Evolutionary conservation across 2,329 filamentous ascomycete species (phyloP), one percentile per base, ranked within the genome.

Genomic region (Arthrocladium fulminans): DNA sequence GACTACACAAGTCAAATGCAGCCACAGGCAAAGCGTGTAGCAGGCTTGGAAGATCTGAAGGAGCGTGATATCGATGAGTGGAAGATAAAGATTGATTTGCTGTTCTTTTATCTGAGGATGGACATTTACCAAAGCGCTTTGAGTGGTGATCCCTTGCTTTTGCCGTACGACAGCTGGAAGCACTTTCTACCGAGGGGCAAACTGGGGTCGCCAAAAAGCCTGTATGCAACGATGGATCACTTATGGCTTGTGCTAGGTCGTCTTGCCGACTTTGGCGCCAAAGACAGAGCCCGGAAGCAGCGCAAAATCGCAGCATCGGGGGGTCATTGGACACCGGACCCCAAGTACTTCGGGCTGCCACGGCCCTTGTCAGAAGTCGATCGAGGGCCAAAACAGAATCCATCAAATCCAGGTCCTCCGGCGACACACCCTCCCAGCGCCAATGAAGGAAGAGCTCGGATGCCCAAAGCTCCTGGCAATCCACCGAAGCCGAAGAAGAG

Each of bases 101-200:
- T 85, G 62, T 98, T 90, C 89, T 96, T 88, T 86, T 96, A 89
- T 63, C 83, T 79, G 59, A 94, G 95, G 65, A 92, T 96, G 72
- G 92, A 97, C 63, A 80, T 86, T 7, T 94, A 90, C 58, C 90
- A 96, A 64, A 88, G 86, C 62, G 79, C 96, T 52, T 71, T 97
- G 20, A 92, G 89, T 56, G 90, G 88, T 7, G 89, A 90, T 35
- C 77, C 77, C 53, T 72, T 94, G 40, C 83, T 96, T 88, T 81
- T 94, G 73, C 81, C 88, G 37, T 94, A 85, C 61, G 74, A 81
- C 23, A 73, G 78, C 53, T 95, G 88, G 86, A 81, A 80, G n/a
- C 83, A 90, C 60, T 94, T 88, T 60, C 86, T 87, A 32, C 92
- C 92, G 3, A 77, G 92, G 60, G 85, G 86, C 8, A 83, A 84